These are phyloP conservation scores for Bolboschoenus planiculmis DNA, from an alignment of 176 grass and related monocot species.

Conservation along the genomic window DNA sequence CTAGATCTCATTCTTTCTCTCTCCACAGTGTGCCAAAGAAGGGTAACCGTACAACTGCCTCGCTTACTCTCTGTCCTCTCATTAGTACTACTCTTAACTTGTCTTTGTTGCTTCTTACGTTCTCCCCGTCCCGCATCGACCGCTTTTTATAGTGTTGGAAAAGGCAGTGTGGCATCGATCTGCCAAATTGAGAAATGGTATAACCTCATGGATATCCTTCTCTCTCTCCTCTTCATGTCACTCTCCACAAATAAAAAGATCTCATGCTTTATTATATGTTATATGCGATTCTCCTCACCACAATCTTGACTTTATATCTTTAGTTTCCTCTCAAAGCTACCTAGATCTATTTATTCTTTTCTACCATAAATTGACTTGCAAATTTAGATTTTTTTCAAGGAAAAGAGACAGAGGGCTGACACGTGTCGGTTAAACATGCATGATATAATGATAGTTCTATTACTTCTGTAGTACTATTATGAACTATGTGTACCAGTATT, in stretches of 20 bases:
- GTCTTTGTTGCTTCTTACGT: background rate
- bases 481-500: background rate
- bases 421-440: background rate
- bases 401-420: background rate
- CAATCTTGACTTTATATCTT: constrained; percentile 4
- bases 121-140: background rate
- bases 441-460: background rate
- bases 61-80: background rate
- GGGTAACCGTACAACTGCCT: constrained; percentile 24
- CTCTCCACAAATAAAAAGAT: constrained; percentile 5
- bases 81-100: background rate
- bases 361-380: background rate
- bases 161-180: background rate
- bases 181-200: background rate
- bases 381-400: background rate
- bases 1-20: background rate
- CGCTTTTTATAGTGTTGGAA: background rate
- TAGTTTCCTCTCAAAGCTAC: background rate
- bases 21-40: constrained; percentile 20
- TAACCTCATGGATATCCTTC: constrained; percentile 25
- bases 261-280: background rate
- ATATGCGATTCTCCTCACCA: constrained; percentile 20
- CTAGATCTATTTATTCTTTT: background rate
- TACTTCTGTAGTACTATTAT: background rate
- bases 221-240: background rate